Evolutionary conservation across 768 basidiomycete genomes (phyloP), one percentile per base, ranked within the genome.

Genomic region (Rhodotorula paludigena): DNA sequence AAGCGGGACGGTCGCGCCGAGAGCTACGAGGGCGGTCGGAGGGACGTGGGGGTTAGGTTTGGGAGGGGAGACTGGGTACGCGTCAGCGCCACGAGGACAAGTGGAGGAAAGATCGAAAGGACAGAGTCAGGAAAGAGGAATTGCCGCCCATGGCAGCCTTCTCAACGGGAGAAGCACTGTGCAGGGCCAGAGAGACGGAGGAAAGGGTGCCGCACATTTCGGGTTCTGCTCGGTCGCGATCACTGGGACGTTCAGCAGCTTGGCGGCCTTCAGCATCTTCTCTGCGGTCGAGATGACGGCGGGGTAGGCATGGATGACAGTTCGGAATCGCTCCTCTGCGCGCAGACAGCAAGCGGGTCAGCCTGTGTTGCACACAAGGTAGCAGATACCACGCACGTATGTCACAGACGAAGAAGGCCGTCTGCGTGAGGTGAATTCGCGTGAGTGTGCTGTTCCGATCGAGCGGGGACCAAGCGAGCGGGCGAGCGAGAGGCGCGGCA

Each of bases 171-270:
- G n/a, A n/a, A 44, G 39, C 28, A 57, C 36, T 42, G 48, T 36
- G 21, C 38, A 45, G 53, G 23, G 38, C 32, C 44, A 25, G 41
- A 51, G 18, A 48, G n/a, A 14, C 5, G 51, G 2, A 57, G 49
- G 47, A 45, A 44, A n/a, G 12, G 33, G 20, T n/a, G 20, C 36
- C 80, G 53, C 62, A 88, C 89, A 88, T 83, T 80, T 85, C 5
- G 88, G 82, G 75, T 89, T 89, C 78, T 94, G 91, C 68, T 90
- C 91, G 0, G 92, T 92, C 32, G 82, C 84, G n/a, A 92, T 76
- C 16, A 93, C 85, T 49, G 85, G 85, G 53, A 89, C 83, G 57
- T 84, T 81, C 48, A 88, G 81, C 60, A 87, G 78, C 85, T 87
- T 57, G 3, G 60, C 63, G 25, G 48, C 57, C 12, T 47, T 41